A percentile compares a stretch with the other conserved stretches of the same genome.
These are phyloP conservation scores for Euphorbia pulcherrima DNA, from an alignment of 345 rosid species.

Conservation along the genomic window DNA sequence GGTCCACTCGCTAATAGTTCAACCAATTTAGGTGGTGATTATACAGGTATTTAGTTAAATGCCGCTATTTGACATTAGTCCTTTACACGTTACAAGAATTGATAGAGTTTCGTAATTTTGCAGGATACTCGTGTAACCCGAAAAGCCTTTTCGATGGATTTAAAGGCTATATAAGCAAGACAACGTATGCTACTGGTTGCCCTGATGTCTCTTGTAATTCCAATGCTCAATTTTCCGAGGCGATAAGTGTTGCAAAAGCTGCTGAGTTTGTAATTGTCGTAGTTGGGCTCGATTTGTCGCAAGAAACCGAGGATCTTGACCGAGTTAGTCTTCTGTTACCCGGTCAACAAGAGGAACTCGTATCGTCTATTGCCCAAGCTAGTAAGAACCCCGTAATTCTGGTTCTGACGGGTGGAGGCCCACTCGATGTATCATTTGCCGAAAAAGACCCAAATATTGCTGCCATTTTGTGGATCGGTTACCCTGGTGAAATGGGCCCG, in stretches of 20 bases:
- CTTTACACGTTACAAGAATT: background rate
- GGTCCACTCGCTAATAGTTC: conserved; percentile 55
- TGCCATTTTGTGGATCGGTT: conserved; percentile 85
- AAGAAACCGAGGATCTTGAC: conserved; percentile 85
- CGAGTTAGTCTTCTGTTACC: conserved; percentile 81
- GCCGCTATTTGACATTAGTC: no score
- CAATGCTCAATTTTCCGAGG: conserved; percentile 47
- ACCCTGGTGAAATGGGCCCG: conserved; percentile 92
- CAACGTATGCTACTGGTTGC: conserved; percentile 62
- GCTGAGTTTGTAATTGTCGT: conserved; percentile 66
- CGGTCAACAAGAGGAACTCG: conserved; percentile 68
- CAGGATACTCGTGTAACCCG: conserved; percentile 71
- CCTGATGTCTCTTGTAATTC: conserved; percentile 54
- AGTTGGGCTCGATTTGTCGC: conserved; percentile 76
- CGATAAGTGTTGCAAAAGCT: conserved; percentile 46
- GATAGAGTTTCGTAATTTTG: conserved; percentile 10
- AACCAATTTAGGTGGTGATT: conserved; percentile 68
- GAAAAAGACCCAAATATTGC: conserved; percentile 50
- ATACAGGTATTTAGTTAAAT: conserved; percentile 47
- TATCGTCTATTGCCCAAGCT: conserved; percentile 54
- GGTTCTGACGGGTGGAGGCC: conserved; percentile 93
- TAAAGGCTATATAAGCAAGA: conserved; percentile 38
- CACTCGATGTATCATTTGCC: conserved; percentile 79
- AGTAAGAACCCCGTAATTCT: conserved; percentile 72
- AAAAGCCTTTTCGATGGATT: conserved; percentile 58